Base-by-base conservation (phyloP, 2,329 filamentous ascomycete genomes). In the Fusarium coffeatum region DNA sequence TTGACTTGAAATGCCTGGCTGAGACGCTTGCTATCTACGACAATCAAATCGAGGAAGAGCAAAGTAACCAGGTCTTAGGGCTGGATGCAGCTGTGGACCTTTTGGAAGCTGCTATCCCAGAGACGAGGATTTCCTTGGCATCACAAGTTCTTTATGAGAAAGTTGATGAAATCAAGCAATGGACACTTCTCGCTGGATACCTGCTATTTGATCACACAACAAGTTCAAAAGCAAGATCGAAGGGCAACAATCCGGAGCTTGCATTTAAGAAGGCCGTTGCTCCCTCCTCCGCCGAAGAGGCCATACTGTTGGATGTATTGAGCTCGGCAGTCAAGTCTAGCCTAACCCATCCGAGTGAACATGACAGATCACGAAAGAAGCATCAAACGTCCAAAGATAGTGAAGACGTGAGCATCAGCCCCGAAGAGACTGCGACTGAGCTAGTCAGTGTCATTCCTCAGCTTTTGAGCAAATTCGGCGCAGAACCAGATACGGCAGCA, bases 391-490 rank as follows among this genome's bases (percentile, higher is more conserved):
- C 88, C 23, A 89, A 93, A 62, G 88, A 90, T 50, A 81, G 94
- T 27, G 91, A 66, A 27, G 63, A 66, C 45, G 63, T 55, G 40
- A 65, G 55, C 40, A 49, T 66, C 25, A 66, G 62, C 48, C 63
- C 93, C 67, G 94, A 97, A 74, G 89, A 92, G 50, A 90, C 92
- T 37, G 93, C 93, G 4, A 86, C 94, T 49, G 89, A 91, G 72
- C 85, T 99, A 40, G 93, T 93, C 11, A 85, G 87, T 40, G 85
- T 92, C 16, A 95, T 98, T 56, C 96, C 96, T 1, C 90, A 89
- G 68, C 87, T 99, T 4, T 84, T 99, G 54, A 97, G 92, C 80
- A 98, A 98, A 77, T 99, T 94, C 74, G 95, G 96, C 8, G 93
- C 94, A n/a, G 88, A 92, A 28, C 92, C 96, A 18, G 90, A 92